Evolutionary conservation across 805 yeast genomes (phyloP), one percentile per base, ranked within the genome.

Genomic region (Wickerhamomyces strasburgensis): DNA sequence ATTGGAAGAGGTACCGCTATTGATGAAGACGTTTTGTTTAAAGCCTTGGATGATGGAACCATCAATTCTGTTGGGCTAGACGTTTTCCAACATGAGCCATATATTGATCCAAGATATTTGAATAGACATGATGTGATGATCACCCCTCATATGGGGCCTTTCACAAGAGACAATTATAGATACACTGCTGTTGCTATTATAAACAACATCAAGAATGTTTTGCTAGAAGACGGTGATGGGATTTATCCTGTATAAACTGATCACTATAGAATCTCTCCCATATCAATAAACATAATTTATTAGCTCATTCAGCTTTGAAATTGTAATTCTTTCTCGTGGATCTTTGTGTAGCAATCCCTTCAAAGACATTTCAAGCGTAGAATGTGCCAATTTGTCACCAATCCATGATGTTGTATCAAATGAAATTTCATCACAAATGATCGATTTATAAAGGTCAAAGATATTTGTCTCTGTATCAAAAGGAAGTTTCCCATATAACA

Each of bases 1-100:
- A 77, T 84, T 29, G 94, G 94, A 2, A 65, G 95, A 42, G 95
- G 94, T 2, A 49, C 71, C 3, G 72, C 83, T 25, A 68, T 84
- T 42, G 77, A 83, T 47, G 87, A 80, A 48, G 65, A 71, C n/a
- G 88, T 76, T 3, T 58, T 84, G 33, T 64, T 82, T 9, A 67
- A 61, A 5, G 89, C 80, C 0, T 62, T 84, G 36, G 66, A 77
- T 38, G 48, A 67, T 6, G 86, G 85, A 1, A 71, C 77, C 36
- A 67, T 84, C 3, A 58, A 70, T 6, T 73, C 79, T 52, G 85
- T 80, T 7, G 93, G 90, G 0, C 54, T 82, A 23, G 95, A 84
- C 50, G 95, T 84, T 5, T 82, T 64, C 55, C 77, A 73, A 40
- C 56, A 73, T 17, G 95, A 84, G 57, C 85, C 85, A 6, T 34